phyloP scores from a whole-genome alignment of 805 yeast species.

The Wickerhamiella musiphila region DNA sequence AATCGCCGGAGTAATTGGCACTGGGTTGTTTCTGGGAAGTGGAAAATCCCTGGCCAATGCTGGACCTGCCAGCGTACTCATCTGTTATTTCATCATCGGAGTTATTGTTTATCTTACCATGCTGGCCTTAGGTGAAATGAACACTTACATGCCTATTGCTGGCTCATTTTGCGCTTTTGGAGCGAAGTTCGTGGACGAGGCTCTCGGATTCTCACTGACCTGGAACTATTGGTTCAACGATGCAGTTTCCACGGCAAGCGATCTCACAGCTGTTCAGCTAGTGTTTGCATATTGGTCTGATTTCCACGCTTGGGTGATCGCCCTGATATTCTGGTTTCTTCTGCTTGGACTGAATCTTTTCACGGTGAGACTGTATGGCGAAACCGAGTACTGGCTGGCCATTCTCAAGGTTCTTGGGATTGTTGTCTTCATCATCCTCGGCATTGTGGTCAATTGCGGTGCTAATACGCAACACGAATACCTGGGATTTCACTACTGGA shows the following conservation, averaged over 20 bases:
- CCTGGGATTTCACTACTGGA: slow-evolving; percentile 42
- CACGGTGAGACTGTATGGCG: slow-evolving; percentile 35
- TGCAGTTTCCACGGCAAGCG: slow-evolving; percentile 32
- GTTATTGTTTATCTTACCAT: slow-evolving; percentile 35
- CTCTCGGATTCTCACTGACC: slow-evolving; percentile 36
- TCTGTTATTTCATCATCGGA: slow-evolving; percentile 34
- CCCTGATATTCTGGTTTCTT: slow-evolving; percentile 37
- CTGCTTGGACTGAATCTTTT: slow-evolving; percentile 29
- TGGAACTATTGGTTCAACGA: slow-evolving; percentile 36
- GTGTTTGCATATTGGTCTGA: slow-evolving; percentile 32
- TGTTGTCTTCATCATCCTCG: slow-evolving; percentile 41
- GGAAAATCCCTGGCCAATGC: slow-evolving; percentile 33
- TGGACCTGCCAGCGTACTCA: slow-evolving; percentile 36
- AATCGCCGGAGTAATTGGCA: slow-evolving; percentile 64
- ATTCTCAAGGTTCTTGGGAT: slow-evolving; percentile 46
- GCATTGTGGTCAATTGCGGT: slow-evolving; percentile 42
- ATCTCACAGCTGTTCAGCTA: slow-evolving; percentile 30
- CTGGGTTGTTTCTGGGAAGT: slow-evolving; percentile 37
- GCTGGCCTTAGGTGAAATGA: slow-evolving; percentile 39
- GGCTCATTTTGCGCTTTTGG: slow-evolving; percentile 38
- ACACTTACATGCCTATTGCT: slow-evolving; percentile 34
- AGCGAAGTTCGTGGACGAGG: slow-evolving; percentile 31
- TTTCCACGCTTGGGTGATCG: slow-evolving; percentile 31
- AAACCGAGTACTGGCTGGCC: slow-evolving; percentile 55
- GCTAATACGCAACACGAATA: slow-evolving; percentile 29